Evolutionary conservation across 257 asterid species (phyloP), one percentile per base, ranked within the genome.

Genomic region (Nicotiana sylvestris): DNA sequence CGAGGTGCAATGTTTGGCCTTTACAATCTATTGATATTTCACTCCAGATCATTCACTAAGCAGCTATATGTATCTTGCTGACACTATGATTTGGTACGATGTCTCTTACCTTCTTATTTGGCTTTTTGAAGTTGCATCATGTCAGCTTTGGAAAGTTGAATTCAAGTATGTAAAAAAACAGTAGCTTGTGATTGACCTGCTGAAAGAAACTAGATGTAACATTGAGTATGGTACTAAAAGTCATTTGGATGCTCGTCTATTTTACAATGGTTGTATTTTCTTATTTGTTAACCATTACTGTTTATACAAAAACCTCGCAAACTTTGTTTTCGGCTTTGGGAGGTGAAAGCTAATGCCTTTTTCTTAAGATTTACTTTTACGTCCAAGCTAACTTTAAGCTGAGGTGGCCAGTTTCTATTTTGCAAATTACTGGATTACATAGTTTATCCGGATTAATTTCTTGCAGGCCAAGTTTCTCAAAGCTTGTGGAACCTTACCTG

Each of bases 381-480:
- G 53, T 66, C 21, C 33, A 1, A 15, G 12, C 83, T 46, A 65
- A 57, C 7, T 35, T 56, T 81, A 49, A 66, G 29, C 21, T 80
- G 21, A 17, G 4, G 62, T 46, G 57, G 33, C 2, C 57, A 56
- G 60, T 55, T 55, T 56, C 33, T 15, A n/a, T 9, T 7, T 16
- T 12, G 37, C 29, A 13, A 35, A 76, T 25, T 65, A 9, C 29
- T 58, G 1, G 32, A 18, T 68, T 61, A 17, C 61, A 35, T n/a
- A 32, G 70, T 81, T 39, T 81, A 53, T 68, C 68, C 83, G 49
- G 39, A 32, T 70, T 64, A 83, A 16, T 77, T 70, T 83, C 3
- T 2, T 86, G 86, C 88, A 93, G 98, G 96, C 92, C 53, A 87
- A 89, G 83, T 90, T 90, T 81, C 92, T 89, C 82, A 91, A 93